Evolutionary conservation across 148 eudicot genomes (phyloP).

Genomic region (Tetragonia tetragonoides): DNA sequence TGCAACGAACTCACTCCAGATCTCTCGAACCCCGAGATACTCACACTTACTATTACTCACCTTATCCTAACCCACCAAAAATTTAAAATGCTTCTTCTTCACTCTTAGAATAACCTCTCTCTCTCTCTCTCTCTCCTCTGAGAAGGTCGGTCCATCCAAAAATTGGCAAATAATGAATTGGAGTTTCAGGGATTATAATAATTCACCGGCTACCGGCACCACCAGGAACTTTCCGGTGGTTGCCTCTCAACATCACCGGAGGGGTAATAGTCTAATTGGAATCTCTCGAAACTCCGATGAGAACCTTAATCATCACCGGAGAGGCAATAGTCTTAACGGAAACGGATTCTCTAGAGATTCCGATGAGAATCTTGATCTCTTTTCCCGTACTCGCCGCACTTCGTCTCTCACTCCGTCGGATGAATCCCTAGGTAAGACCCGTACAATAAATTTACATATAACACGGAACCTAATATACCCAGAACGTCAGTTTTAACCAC

Average conservation of each 20-base stretch:
- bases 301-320: conserved; percentile 40
- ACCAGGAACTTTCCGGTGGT: conserved; percentile 20
- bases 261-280: too few relatives aligned
- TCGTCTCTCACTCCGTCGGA: conserved; percentile 41
- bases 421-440: conserved; percentile 38
- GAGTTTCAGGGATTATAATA: conserved; percentile 27
- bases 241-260: conserved; percentile 22
- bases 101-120: neutral
- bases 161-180: conserved; percentile 36
- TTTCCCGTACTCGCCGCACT: conserved; percentile 52
- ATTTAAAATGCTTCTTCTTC: conserved; percentile 1
- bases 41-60: neutral
- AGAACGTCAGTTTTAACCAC: too few relatives aligned
- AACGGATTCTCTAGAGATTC: conserved; percentile 7
- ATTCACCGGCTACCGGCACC: conserved; percentile 1
- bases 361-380: conserved; percentile 53
- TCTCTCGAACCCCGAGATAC: neutral
- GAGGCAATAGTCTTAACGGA: conserved; percentile 25
- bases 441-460: neutral
- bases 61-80: too few relatives aligned
- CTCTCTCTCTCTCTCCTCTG: neutral
- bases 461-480: too few relatives aligned
- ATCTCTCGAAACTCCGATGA: conserved; percentile 25
- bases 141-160: neutral
- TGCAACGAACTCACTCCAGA: neutral